These are phyloP conservation scores for Gigaspora rosea DNA, from an alignment of 192 early-diverging fungal genomes.

Conservation along the genomic window DNA sequence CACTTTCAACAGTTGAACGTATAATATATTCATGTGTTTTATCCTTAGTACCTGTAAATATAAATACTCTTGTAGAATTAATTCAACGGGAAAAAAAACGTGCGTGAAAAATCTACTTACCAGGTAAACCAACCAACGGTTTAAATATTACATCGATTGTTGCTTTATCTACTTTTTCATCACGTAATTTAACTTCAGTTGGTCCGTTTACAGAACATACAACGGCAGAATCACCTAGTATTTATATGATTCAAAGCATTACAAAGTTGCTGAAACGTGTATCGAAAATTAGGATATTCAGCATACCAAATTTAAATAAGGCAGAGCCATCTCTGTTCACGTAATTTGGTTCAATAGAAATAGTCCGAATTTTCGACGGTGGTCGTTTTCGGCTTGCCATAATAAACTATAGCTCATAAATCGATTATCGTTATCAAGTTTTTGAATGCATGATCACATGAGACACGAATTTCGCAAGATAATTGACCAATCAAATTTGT, in stretches of 20 bases:
- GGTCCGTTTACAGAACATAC: conserved; percentile 86
- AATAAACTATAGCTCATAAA: too few species aligned
- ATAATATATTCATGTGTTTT: conserved; percentile 71
- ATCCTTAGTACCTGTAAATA: conserved; percentile 61
- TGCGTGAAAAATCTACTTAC: conserved; percentile 27
- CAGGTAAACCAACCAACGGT: conserved; percentile 63
- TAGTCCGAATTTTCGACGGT: conserved; percentile 56
- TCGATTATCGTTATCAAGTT: too few species aligned
- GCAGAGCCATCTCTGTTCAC: conserved; percentile 87
- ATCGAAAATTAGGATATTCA: not conserved
- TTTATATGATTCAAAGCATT: not conserved
- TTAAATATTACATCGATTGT: conserved; percentile 79
- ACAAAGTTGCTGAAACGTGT: too few species aligned
- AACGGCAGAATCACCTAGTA: conserved; percentile 67
- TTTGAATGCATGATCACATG: too few species aligned
- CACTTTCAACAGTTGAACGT: conserved; percentile 71
- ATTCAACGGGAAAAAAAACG: not conserved
- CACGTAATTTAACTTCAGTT: conserved; percentile 77
- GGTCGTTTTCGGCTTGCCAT: not conserved
- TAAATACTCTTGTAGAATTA: not conserved
- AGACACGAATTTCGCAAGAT: too few species aligned
- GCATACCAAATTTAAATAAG: conserved; percentile 71
- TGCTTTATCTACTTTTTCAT: conserved; percentile 89
- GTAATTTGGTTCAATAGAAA: conserved; percentile 65
- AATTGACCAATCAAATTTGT: too few species aligned